A percentile compares a stretch with the other conserved stretches of the same genome.
Conservation (phyloP, 495 filamentous ascomycete species). For the Penicillium pulvis region DNA sequence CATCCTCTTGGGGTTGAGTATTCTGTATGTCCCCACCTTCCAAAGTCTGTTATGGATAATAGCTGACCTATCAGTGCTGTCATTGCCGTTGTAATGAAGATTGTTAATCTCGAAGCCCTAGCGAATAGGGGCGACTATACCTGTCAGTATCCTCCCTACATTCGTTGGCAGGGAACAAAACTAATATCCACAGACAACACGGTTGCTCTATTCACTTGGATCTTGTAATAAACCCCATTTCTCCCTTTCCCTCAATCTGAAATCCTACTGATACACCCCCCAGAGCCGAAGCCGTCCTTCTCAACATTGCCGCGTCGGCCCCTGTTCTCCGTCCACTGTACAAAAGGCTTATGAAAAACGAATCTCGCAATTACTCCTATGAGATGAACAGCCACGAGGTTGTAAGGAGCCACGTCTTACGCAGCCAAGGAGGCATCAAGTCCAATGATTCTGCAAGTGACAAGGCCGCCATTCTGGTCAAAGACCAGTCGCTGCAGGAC, state of each 20-base stretch:
- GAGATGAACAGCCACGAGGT: constrained; percentile 1
- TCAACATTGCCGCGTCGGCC: constrained; percentile 5
- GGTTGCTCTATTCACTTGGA: constrained; percentile 6
- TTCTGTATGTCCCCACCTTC: neutral
- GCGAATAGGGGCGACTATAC: constrained; percentile 4
- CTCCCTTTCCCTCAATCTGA: neutral
- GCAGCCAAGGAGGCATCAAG: neutral
- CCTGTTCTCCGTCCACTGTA: constrained; percentile 3
- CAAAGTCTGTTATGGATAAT: neutral
- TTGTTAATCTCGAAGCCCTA: constrained; percentile 1
- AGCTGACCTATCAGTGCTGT: constrained; percentile 1
- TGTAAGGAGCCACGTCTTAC: neutral
- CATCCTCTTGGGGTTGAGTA: neutral
- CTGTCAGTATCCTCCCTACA: neutral
- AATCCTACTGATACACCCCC: neutral
- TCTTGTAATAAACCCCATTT: neutral
- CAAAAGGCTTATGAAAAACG: neutral
- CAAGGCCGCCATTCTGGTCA: neutral
- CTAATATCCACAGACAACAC: constrained; percentile 2
- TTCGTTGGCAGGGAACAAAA: too few relatives aligned
- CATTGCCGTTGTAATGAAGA: constrained; percentile 6
- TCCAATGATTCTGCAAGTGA: neutral
- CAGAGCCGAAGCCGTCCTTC: constrained; percentile 2
- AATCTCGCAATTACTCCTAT: neutral
- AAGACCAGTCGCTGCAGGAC: neutral